phyloP scores from a whole-genome alignment of 75 land plant genomes.

The Pinus taeda region DNA sequence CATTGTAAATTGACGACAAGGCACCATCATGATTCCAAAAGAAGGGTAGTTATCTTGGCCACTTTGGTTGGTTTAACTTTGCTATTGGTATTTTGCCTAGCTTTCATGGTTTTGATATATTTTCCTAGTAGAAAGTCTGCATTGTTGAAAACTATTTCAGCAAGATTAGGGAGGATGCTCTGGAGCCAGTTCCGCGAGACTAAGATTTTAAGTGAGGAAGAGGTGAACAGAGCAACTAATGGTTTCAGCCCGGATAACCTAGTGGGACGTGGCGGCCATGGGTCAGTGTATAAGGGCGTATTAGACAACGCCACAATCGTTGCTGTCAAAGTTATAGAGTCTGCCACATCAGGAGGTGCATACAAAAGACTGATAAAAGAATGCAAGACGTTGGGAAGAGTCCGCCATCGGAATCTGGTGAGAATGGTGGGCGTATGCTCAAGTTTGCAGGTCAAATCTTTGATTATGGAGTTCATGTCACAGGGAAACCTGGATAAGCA shows the following conservation, averaged over 20 bases:
- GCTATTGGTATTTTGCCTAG: too few species aligned
- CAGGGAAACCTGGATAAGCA: conserved; percentile 49
- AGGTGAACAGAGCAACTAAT: background rate
- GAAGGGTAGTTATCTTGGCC: too few species aligned
- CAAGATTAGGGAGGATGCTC: background rate
- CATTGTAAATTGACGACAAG: too few species aligned
- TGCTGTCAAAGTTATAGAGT: background rate
- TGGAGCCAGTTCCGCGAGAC: background rate
- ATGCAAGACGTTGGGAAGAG: too few species aligned
- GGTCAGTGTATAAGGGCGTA: background rate
- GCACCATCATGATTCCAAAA: too few species aligned
- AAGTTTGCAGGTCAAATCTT: conserved; percentile 25
- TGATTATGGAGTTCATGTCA: conserved; percentile 44
- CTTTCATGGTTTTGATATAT: too few species aligned
- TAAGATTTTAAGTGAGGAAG: background rate
- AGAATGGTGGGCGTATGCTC: conserved; percentile 32
- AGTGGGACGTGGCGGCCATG: background rate
- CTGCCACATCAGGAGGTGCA: background rate
- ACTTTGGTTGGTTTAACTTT: too few species aligned
- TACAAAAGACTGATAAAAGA: too few species aligned
- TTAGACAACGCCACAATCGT: background rate
- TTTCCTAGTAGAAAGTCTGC: too few species aligned
- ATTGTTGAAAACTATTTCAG: too few species aligned
- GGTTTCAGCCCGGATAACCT: conserved; percentile 19
- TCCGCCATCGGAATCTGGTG: too few species aligned